Evolutionary conservation across 2,329 filamentous ascomycete genomes (phyloP).

Genomic region (Mycosphaerelloides madeirae): DNA sequence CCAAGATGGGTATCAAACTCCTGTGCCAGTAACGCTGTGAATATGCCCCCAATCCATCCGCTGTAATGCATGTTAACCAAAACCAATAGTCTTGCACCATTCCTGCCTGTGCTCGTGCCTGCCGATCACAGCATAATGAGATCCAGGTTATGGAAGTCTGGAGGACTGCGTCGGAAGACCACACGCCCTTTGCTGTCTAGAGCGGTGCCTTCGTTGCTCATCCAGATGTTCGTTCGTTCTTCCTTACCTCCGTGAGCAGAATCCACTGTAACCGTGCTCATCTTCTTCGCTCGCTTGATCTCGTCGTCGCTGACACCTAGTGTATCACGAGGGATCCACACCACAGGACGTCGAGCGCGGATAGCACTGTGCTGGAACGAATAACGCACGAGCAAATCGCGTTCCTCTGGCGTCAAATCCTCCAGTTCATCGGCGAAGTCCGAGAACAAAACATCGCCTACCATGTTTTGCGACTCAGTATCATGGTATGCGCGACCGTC

Average conservation of each 20-base stretch:
- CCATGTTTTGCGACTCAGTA: slow-evolving; percentile 60
- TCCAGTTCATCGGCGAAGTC: slow-evolving; percentile 90
- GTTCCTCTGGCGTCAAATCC: slow-evolving; percentile 83
- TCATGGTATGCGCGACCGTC: slow-evolving; percentile 2
- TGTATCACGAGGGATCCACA: slow-evolving; percentile 92
- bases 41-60: too few species aligned
- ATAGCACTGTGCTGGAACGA: slow-evolving; percentile 89
- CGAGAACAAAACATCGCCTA: slow-evolving; percentile 78
- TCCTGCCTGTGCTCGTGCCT: not conserved
- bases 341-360: slow-evolving; percentile 74
- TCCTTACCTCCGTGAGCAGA: slow-evolving; percentile 9
- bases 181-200: slow-evolving; percentile 79
- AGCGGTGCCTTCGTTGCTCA: slow-evolving; percentile 87
- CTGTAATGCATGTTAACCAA: too few species aligned
- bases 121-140: slow-evolving; percentile 65
- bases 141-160: slow-evolving; percentile 69
- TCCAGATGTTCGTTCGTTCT: slow-evolving; percentile 61
- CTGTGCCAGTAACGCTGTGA: too few species aligned
- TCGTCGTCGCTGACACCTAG: slow-evolving; percentile 90
- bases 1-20: too few species aligned
- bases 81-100: not conserved
- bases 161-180: slow-evolving; percentile 28
- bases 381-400: slow-evolving; percentile 76
- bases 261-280: slow-evolving; percentile 57
- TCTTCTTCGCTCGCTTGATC: slow-evolving; percentile 68